Percentiles rank a stretch among this genome's conserved stretches.
phyloP scores from a whole-genome alignment of 495 filamentous ascomycete genomes.

The Bacidia rubella region DNA sequence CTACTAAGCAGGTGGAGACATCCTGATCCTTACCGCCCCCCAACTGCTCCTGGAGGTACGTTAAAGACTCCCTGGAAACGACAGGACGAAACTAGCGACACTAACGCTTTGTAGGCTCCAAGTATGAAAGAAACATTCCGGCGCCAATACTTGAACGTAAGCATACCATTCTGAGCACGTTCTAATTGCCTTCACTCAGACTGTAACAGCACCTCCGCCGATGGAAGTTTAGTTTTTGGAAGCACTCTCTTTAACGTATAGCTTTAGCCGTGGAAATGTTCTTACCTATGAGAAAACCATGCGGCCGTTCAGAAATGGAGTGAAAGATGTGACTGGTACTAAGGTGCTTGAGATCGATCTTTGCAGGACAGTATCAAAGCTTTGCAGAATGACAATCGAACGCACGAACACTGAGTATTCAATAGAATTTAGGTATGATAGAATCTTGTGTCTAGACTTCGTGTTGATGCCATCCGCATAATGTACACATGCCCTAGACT shows the following conservation, averaged over 20 bases:
- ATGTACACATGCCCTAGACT: slow-evolving; percentile 80
- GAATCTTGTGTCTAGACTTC: neutral
- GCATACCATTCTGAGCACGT: no score
- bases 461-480: slow-evolving; percentile 50
- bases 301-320: no score
- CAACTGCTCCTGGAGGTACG: slow-evolving; percentile 88
- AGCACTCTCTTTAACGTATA: no score
- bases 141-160: slow-evolving; percentile 64
- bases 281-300: no score
- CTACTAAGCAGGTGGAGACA: slow-evolving; percentile 91
- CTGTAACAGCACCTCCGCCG: slow-evolving; percentile 31
- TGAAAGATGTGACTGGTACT: no score
- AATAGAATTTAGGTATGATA: neutral
- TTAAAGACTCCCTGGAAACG: neutral
- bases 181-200: slow-evolving; percentile 6
- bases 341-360: no score
- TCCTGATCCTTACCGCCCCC: slow-evolving; percentile 78
- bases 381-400: no score
- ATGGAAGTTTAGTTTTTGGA: slow-evolving; percentile 25
- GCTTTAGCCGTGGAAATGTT: no score
- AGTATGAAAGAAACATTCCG: slow-evolving; percentile 90
- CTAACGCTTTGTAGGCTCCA: slow-evolving; percentile 51
- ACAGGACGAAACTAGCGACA: neutral
- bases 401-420: no score
- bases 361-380: no score